phyloP scores from a whole-genome alignment of 352 stramenopile species.

The Aphanomyces euteiches region DNA sequence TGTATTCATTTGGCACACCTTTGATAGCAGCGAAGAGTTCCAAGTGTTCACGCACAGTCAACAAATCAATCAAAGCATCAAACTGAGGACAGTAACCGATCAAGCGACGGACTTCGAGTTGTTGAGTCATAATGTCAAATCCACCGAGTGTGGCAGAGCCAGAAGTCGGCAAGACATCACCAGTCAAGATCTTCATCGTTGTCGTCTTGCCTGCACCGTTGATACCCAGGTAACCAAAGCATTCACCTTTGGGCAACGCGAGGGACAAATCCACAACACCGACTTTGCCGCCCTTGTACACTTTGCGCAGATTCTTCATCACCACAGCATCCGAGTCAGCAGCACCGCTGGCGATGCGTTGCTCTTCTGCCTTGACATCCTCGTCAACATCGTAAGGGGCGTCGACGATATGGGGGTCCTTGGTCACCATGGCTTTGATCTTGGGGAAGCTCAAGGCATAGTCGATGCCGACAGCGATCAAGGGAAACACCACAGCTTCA shows the following conservation, averaged over 20 bases:
- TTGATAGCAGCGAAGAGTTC: slow-evolving; percentile 90
- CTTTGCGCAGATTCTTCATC: slow-evolving; percentile 73
- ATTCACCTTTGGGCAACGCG: slow-evolving; percentile 79
- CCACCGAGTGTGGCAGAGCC: slow-evolving; percentile 44
- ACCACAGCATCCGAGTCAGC: slow-evolving; percentile 47
- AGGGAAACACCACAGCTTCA: slow-evolving; percentile 44
- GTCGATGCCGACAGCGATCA: slow-evolving; percentile 51
- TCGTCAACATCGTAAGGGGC: slow-evolving; percentile 46
- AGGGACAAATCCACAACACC: slow-evolving; percentile 74
- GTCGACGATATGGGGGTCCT: slow-evolving; percentile 45
- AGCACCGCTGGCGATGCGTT: slow-evolving; percentile 36
- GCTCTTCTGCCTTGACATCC: slow-evolving; percentile 40
- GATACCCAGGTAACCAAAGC: slow-evolving; percentile 91
- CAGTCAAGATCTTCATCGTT: slow-evolving; percentile 94
- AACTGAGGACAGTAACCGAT: slow-evolving; percentile 91
- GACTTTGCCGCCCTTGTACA: slow-evolving; percentile 82
- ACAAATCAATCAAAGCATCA: slow-evolving; percentile 74
- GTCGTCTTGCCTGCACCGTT: slow-evolving; percentile 96
- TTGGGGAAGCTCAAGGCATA: slow-evolving; percentile 59
- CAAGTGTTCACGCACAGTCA: slow-evolving; percentile 84
- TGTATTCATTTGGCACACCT: slow-evolving; percentile 44
- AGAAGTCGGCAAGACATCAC: slow-evolving; percentile 76
- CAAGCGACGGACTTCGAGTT: slow-evolving; percentile 50
- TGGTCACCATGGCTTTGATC: slow-evolving; percentile 51
- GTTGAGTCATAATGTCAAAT: slow-evolving; percentile 53